These are phyloP conservation scores for Rhodocollybia butyracea DNA, from an alignment of 768 basidiomycete genomes.

Conservation along the genomic window DNA sequence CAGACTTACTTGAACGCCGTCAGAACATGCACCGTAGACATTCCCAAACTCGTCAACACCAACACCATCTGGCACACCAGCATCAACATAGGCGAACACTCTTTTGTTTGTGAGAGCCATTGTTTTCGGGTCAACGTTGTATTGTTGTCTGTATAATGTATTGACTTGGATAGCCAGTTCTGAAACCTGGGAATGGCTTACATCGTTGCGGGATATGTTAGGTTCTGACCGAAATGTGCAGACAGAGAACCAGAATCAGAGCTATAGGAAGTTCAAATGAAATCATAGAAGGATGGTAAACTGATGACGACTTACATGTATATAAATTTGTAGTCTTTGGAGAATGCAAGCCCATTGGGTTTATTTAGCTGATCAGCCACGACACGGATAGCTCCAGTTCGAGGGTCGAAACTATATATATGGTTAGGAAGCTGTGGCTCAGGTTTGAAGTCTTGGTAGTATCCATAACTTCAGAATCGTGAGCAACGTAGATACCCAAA, in stretches of 20 bases:
- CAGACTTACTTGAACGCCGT: neutral
- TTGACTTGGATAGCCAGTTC: too few relatives aligned
- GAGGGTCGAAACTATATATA: constrained; percentile 41
- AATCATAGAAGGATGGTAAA: neutral
- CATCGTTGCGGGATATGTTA: constrained; percentile 67
- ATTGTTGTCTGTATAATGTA: constrained; percentile 49
- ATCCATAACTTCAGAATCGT: constrained; percentile 36
- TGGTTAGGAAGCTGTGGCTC: constrained; percentile 38
- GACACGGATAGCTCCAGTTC: constrained; percentile 36
- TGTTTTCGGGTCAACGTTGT: constrained; percentile 57
- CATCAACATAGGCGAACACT: constrained; percentile 63
- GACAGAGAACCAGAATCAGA: constrained; percentile 47
- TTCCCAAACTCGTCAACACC: constrained; percentile 64
- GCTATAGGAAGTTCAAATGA: constrained; percentile 26
- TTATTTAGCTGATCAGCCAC: constrained; percentile 37
- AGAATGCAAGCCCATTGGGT: constrained; percentile 1
- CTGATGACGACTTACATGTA: neutral
- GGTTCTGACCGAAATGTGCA: constrained; percentile 48
- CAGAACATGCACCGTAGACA: constrained; percentile 45
- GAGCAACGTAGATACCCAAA: constrained; percentile 20
- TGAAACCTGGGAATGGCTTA: constrained; percentile 27
- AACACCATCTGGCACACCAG: constrained; percentile 66
- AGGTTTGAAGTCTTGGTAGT: constrained; percentile 35
- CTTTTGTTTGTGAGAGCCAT: constrained; percentile 57
- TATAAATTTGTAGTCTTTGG: neutral